Conservation (phyloP, 768 basidiomycete species). For the Auricularia sp. region DNA sequence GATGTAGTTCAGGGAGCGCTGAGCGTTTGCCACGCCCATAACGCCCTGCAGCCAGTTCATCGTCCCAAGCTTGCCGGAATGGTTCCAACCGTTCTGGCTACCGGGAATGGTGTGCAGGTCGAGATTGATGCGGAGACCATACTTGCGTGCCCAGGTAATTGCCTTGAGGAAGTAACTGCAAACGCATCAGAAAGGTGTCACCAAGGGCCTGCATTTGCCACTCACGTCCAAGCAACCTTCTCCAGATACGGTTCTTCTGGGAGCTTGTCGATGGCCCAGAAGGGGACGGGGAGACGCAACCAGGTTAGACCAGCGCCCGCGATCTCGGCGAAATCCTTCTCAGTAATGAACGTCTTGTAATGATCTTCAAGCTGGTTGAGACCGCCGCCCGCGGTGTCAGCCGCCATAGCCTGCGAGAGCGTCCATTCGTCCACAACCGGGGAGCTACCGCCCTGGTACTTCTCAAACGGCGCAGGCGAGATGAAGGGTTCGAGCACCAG, state of each 20-base stretch:
- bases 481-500: conserved; percentile 77
- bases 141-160: conserved; percentile 79
- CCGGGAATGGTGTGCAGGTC: conserved; percentile 78
- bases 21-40: conserved; percentile 82
- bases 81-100: conserved; percentile 67
- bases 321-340: conserved; percentile 79
- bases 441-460: conserved; percentile 32
- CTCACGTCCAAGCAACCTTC: conserved; percentile 64
- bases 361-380: conserved; percentile 62
- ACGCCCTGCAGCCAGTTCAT: conserved; percentile 58
- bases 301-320: conserved; percentile 83
- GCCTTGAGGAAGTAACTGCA: conserved; percentile 62
- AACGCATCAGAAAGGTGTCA: background rate
- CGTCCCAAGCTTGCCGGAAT: conserved; percentile 38
- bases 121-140: conserved; percentile 74
- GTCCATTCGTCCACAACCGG: conserved; percentile 56
- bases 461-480: conserved; percentile 50
- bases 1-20: conserved; percentile 68
- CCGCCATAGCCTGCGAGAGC: conserved; percentile 54
- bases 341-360: conserved; percentile 64
- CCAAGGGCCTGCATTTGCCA: conserved; percentile 7
- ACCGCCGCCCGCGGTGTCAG: conserved; percentile 48
- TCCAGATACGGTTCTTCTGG: conserved; percentile 68
- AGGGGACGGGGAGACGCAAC: conserved; percentile 70
- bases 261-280: conserved; percentile 78